These are phyloP conservation scores for Massarina eburnea DNA, from an alignment of 2,329 filamentous ascomycete genomes.

Conservation along the genomic window DNA sequence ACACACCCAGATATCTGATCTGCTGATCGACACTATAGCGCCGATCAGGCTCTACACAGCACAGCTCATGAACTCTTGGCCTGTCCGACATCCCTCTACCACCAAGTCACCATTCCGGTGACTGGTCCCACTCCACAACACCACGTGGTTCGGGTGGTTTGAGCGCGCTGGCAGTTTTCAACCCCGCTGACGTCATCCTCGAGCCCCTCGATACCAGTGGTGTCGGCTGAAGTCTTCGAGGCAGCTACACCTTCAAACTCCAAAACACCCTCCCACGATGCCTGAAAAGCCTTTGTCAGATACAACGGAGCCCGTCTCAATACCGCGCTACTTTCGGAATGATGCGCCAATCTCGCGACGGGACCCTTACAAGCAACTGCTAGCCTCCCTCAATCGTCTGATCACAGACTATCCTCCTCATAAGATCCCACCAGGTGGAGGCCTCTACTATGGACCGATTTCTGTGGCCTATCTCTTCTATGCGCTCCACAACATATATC, in stretches of 20 bases:
- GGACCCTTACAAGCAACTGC: constrained; percentile 54
- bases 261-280: constrained; percentile 16
- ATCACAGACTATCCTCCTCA: constrained; percentile 52
- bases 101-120: too few relatives aligned
- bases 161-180: neutral
- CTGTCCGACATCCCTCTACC: neutral
- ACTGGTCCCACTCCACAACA: too few relatives aligned
- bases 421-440: constrained; percentile 48
- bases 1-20: too few relatives aligned
- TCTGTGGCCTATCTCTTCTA: constrained; percentile 54
- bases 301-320: constrained; percentile 25
- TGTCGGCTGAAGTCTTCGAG: neutral
- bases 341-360: constrained; percentile 38
- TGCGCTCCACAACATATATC: constrained; percentile 52
- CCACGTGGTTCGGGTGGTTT: neutral
- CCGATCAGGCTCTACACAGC: neutral
- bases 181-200: constrained; percentile 28
- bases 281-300: constrained; percentile 26
- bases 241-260: neutral
- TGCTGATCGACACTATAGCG: too few relatives aligned
- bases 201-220: too few relatives aligned
- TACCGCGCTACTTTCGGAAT: constrained; percentile 47
- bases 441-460: constrained; percentile 54
- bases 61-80: neutral
- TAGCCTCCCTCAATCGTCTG: constrained; percentile 53